A percentile compares a stretch with the other conserved stretches of the same genome.
phyloP scores from a whole-genome alignment of 495 filamentous ascomycete genomes.

The Talaromyces borbonicus region DNA sequence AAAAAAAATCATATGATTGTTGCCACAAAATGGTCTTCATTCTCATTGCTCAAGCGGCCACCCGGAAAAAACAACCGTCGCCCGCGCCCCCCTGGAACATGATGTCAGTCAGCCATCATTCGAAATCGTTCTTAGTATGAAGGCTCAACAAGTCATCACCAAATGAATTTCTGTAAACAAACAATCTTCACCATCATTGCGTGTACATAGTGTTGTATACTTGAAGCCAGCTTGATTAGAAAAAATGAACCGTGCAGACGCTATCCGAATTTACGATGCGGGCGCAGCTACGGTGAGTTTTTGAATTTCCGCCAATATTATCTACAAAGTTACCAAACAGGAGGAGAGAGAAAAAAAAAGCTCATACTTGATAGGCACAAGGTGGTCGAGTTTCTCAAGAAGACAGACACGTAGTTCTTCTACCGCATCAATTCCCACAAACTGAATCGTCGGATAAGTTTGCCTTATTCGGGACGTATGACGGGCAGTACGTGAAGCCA shows the following conservation, averaged over 20 bases:
- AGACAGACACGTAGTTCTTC: slow-evolving; percentile 21
- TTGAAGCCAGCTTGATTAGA: no score
- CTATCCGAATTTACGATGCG: slow-evolving; percentile 23
- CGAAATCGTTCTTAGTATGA: background rate
- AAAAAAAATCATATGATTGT: no score
- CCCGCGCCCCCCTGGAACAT: no score
- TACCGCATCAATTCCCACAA: slow-evolving; percentile 24
- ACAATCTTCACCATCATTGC: no score
- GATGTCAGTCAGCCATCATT: slow-evolving; percentile 26
- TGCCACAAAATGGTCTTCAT: no score
- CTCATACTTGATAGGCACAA: slow-evolving; percentile 19
- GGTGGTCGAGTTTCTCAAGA: slow-evolving; percentile 25
- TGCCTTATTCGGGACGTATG: slow-evolving; percentile 31
- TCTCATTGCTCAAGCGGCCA: no score
- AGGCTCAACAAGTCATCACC: no score
- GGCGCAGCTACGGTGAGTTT: slow-evolving; percentile 22
- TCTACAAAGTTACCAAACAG: no score
- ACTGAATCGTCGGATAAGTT: slow-evolving; percentile 21
- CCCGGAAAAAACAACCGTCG: background rate
- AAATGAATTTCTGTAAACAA: no score
- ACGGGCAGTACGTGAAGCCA: slow-evolving; percentile 36
- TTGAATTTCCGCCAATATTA: no score
- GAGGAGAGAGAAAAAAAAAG: no score
- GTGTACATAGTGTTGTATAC: no score
- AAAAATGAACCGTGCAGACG: slow-evolving; percentile 17